Conservation (phyloP, 805 yeast species). For the Kodamaea leandrae region DNA sequence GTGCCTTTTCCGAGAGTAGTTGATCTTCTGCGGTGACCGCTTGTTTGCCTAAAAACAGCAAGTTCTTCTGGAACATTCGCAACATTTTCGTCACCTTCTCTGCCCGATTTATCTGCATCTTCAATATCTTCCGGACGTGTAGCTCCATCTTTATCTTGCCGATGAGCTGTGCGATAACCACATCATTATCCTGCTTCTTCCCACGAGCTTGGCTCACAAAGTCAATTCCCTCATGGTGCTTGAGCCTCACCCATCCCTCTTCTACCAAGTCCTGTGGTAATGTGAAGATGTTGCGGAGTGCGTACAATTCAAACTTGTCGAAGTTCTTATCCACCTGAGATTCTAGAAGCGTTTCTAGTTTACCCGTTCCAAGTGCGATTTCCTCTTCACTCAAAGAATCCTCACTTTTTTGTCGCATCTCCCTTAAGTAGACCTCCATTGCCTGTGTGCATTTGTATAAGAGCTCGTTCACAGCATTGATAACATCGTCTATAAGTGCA, state of each 20-base stretch:
- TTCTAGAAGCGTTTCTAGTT: slow-evolving; percentile 73
- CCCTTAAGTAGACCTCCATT: slow-evolving; percentile 60
- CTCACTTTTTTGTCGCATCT: slow-evolving; percentile 18
- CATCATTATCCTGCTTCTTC: slow-evolving; percentile 23
- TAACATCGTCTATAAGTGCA: slow-evolving; percentile 78
- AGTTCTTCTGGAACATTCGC: slow-evolving; percentile 26
- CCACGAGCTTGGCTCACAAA: slow-evolving; percentile 11
- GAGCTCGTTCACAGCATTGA: slow-evolving; percentile 81
- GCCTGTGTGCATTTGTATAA: slow-evolving; percentile 81
- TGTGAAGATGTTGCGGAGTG: slow-evolving; percentile 69
- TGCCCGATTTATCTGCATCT: slow-evolving; percentile 39
- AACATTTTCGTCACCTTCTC: slow-evolving; percentile 32
- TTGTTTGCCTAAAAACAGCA: slow-evolving; percentile 26
- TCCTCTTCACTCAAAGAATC: slow-evolving; percentile 40
- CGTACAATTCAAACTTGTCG: slow-evolving; percentile 82
- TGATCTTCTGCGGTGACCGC: slow-evolving; percentile 11
- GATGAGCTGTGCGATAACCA: slow-evolving; percentile 30
- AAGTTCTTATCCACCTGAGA: slow-evolving; percentile 75
- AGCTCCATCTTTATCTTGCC: slow-evolving; percentile 44
- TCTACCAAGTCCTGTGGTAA: slow-evolving; percentile 64
- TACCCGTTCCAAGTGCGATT: slow-evolving; percentile 74
- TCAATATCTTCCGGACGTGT: slow-evolving; percentile 39
- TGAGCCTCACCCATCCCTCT: slow-evolving; percentile 64
- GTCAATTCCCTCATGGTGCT: slow-evolving; percentile 62
- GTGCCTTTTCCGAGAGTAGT: slow-evolving; percentile 21